These are phyloP conservation scores for Solanum chmielewskii DNA, from an alignment of 257 asterid genomes.

Conservation along the genomic window DNA sequence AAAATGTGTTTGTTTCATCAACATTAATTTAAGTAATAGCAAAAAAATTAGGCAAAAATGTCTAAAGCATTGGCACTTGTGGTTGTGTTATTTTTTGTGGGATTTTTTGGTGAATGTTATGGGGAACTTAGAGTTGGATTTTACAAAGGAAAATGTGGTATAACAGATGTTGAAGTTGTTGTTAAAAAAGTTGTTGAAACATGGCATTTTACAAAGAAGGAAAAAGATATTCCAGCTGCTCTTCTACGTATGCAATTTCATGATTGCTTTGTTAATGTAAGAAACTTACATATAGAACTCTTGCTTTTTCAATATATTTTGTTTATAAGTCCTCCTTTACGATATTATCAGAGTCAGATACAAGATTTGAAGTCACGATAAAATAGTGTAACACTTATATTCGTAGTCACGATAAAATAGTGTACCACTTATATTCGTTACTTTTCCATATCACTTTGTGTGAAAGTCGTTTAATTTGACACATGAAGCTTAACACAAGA, in stretches of 20 bases:
- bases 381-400: too few species aligned
- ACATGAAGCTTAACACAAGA: too few species aligned
- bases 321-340: background rate
- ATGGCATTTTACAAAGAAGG: slow-evolving; percentile 7
- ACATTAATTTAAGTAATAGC: background rate
- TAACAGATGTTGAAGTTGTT: slow-evolving; percentile 19
- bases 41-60: background rate
- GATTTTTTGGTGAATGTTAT: background rate
- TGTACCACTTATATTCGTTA: too few species aligned
- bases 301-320: background rate
- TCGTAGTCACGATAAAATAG: too few species aligned
- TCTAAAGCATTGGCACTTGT: background rate
- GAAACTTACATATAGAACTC: background rate
- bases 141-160: slow-evolving; percentile 28
- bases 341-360: background rate
- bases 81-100: background rate
- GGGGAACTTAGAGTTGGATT: slow-evolving; percentile 20
- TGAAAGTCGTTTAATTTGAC: background rate
- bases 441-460: too few species aligned
- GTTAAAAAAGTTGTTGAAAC: slow-evolving; percentile 3
- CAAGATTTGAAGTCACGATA: background rate
- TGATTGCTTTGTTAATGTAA: slow-evolving; percentile 50
- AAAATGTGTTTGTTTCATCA: background rate
- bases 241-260: slow-evolving; percentile 63
- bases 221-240: slow-evolving; percentile 28